These are phyloP conservation scores for Camellia lanceoleosa DNA, from an alignment of 148 eudicot genomes.

Conservation along the genomic window DNA sequence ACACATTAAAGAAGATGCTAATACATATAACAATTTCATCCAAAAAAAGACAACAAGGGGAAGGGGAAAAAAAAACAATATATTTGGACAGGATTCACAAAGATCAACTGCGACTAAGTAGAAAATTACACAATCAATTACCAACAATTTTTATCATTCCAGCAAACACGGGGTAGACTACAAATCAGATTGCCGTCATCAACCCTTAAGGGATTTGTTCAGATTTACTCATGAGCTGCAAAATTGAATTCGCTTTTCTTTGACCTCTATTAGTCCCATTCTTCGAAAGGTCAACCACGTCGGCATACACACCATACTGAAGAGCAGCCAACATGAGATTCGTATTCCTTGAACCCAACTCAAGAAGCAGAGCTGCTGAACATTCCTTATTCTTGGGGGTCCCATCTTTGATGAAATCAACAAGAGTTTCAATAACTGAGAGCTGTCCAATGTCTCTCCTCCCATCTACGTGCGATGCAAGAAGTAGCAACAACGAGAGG, in stretches of 20 bases:
- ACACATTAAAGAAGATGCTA: neutral
- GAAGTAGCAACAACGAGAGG: constrained; percentile 50
- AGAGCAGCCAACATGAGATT: constrained; percentile 64
- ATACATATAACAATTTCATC: neutral
- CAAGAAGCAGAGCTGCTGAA: constrained; percentile 64
- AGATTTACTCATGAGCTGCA: constrained; percentile 57
- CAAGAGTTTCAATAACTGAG: constrained; percentile 52
- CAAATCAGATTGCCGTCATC: neutral
- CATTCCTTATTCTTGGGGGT: constrained; percentile 83
- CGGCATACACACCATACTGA: constrained; percentile 59
- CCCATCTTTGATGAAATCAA: constrained; percentile 45
- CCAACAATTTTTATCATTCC: neutral
- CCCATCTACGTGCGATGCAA: constrained; percentile 53
- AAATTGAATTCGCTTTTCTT: constrained; percentile 61
- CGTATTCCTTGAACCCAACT: constrained; percentile 56
- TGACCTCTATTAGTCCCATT: constrained; percentile 71
- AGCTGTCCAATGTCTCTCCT: constrained; percentile 60
- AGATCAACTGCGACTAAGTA: neutral
- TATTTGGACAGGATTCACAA: neutral
- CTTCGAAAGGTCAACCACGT: constrained; percentile 47
- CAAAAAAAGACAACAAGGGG: neutral
- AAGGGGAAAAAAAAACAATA: neutral
- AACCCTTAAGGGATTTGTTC: constrained; percentile 63
- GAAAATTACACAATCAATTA: neutral
- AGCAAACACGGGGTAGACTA: constrained; percentile 14